Evolutionary conservation across 2,329 filamentous ascomycete species (phyloP).

Genomic region (Paraconiothyrium brasiliense): DNA sequence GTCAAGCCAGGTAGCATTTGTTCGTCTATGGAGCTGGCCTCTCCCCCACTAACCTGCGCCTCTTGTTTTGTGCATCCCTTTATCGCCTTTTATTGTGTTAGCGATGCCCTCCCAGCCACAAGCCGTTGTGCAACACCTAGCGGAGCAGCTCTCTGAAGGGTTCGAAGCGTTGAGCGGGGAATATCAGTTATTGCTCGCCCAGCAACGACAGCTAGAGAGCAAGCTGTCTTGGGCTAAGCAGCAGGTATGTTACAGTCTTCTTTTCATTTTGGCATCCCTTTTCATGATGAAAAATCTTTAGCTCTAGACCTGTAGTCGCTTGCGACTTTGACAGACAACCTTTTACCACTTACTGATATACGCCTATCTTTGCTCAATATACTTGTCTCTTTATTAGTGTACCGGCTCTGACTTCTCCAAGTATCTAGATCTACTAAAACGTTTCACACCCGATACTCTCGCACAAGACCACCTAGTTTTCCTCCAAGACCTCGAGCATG

Average conservation of each 20-base stretch:
- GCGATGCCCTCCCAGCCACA: slow-evolving; percentile 40
- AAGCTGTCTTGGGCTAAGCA: slow-evolving; percentile 59
- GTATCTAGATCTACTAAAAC: slow-evolving; percentile 53
- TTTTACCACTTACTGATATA: slow-evolving; percentile 54
- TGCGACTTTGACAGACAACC: slow-evolving; percentile 56
- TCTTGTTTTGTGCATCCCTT: slow-evolving; percentile 9
- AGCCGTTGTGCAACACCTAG: slow-evolving; percentile 42
- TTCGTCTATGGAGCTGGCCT: slow-evolving; percentile 14
- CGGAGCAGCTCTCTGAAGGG: slow-evolving; percentile 56
- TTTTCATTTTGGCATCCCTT: slow-evolving; percentile 18
- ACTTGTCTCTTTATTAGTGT: neutral
- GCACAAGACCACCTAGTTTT: slow-evolving; percentile 52
- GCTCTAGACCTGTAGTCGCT: slow-evolving; percentile 63
- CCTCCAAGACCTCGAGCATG: slow-evolving; percentile 50
- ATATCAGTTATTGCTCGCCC: slow-evolving; percentile 56
- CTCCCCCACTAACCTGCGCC: slow-evolving; percentile 5
- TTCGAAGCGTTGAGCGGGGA: slow-evolving; percentile 59
- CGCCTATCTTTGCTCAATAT: neutral
- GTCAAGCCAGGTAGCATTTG: slow-evolving; percentile 6
- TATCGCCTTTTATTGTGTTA: slow-evolving; percentile 5
- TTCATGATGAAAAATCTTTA: slow-evolving; percentile 58
- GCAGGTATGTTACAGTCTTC: slow-evolving; percentile 52
- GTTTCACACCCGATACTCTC: slow-evolving; percentile 49
- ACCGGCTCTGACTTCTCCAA: slow-evolving; percentile 19
- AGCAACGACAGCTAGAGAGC: slow-evolving; percentile 56